Evolutionary conservation across 2,329 filamentous ascomycete species (phyloP).

Genomic region (Ploettnerulaceae sp.): DNA sequence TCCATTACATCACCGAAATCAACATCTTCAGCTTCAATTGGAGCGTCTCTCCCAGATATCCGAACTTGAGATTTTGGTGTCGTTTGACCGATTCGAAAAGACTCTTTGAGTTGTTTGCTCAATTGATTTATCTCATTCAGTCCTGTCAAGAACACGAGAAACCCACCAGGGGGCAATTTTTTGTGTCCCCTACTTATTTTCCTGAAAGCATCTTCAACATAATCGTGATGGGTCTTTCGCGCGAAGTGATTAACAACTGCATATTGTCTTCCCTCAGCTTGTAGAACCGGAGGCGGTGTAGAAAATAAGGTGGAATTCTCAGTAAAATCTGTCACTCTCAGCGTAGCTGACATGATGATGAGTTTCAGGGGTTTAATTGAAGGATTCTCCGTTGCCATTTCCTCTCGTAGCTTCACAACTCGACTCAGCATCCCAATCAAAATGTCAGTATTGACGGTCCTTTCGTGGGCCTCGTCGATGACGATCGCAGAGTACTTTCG

Average conservation of each 20-base stretch:
- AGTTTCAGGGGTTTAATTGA: constrained; percentile 77
- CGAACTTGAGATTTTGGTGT: constrained; percentile 62
- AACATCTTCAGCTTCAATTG: constrained; percentile 80
- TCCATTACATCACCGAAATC: constrained; percentile 68
- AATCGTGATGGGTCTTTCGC: constrained; percentile 76
- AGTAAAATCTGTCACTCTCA: constrained; percentile 85
- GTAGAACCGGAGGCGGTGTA: constrained; percentile 72
- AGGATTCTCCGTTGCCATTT: constrained; percentile 67
- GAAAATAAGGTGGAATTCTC: constrained; percentile 78
- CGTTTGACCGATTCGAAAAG: constrained; percentile 45
- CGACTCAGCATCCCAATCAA: constrained; percentile 95
- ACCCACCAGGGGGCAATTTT: constrained; percentile 84
- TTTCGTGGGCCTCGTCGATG: constrained; percentile 95
- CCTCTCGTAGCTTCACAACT: constrained; percentile 77
- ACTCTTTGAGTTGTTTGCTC: constrained; percentile 70
- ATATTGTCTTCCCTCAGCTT: constrained; percentile 88
- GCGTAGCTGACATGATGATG: constrained; percentile 95
- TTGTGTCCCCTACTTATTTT: constrained; percentile 85
- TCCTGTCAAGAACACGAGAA: constrained; percentile 91
- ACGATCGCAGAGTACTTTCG: constrained; percentile 89
- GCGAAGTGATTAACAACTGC: constrained; percentile 88
- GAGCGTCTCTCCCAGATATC: constrained; percentile 70
- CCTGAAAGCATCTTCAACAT: constrained; percentile 81
- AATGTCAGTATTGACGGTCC: constrained; percentile 96
- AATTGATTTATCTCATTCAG: constrained; percentile 85